Evolutionary conservation across 1,139 yeast species (phyloP).

Genomic region (Scheffersomyces illinoinensis): DNA sequence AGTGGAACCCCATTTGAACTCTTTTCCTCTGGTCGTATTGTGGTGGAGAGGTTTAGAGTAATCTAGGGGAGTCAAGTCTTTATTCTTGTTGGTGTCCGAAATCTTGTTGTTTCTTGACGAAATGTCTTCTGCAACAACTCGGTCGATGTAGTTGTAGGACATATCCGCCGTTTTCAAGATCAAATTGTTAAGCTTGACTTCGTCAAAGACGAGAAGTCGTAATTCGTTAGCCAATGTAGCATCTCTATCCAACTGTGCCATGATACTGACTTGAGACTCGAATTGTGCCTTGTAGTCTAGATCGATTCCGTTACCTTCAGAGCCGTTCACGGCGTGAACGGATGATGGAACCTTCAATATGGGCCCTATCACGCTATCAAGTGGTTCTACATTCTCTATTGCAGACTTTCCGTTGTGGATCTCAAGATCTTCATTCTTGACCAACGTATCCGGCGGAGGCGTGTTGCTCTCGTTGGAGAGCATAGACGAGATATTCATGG

Average conservation of each 20-base stretch:
- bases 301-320: constrained; percentile 4
- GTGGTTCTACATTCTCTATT: background rate
- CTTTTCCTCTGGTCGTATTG: constrained; percentile 27
- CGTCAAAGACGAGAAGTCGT: constrained; percentile 30
- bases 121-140: constrained; percentile 39
- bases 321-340: background rate
- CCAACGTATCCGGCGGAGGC: constrained; percentile 8
- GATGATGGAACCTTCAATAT: background rate
- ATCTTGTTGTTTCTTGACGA: constrained; percentile 22
- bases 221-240: constrained; percentile 27
- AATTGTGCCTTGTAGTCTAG: constrained; percentile 17
- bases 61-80: constrained; percentile 16
- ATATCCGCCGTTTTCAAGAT: constrained; percentile 28
- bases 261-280: constrained; percentile 26
- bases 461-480: constrained; percentile 29
- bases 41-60: constrained; percentile 17
- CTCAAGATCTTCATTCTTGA: background rate
- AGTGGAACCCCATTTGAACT: constrained; percentile 35
- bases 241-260: constrained; percentile 31
- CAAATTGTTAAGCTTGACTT: constrained; percentile 23
- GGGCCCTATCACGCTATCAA: constrained; percentile 2
- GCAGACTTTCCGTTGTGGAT: background rate
- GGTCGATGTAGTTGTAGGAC: constrained; percentile 35
- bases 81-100: constrained; percentile 18
- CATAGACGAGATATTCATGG: constrained; percentile 46